phyloP scores from a whole-genome alignment of 2,329 filamentous ascomycete genomes.

The Verticillium nonalfalfae region DNA sequence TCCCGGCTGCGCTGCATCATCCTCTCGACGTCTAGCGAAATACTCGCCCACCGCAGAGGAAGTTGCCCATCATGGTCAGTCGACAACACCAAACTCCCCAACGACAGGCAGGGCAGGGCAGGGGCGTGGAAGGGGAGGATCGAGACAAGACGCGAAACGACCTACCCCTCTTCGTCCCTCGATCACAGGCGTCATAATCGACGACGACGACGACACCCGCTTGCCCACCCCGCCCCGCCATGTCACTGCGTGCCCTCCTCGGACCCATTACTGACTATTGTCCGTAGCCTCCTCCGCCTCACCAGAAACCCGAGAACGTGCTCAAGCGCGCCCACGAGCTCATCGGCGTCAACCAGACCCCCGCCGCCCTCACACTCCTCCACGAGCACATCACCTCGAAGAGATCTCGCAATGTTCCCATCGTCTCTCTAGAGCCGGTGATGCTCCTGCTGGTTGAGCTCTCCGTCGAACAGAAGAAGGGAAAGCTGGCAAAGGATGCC shows the following conservation, averaged over 20 bases:
- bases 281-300: constrained; percentile 80
- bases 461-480: constrained; percentile 95
- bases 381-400: constrained; percentile 99
- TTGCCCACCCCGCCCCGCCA: not conserved
- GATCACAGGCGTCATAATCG: constrained; percentile 4
- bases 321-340: constrained; percentile 98
- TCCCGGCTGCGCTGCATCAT: constrained; percentile 28
- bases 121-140: not conserved
- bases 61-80: constrained; percentile 34
- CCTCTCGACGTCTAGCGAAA: constrained; percentile 26
- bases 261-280: constrained; percentile 1
- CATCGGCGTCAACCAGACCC: constrained; percentile 91
- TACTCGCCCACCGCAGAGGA: constrained; percentile 34
- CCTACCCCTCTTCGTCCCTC: not conserved
- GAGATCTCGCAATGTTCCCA: constrained; percentile 93
- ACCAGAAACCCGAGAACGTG: constrained; percentile 98
- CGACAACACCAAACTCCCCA: not conserved
- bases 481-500: constrained; percentile 96
- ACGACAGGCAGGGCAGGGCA: not conserved
- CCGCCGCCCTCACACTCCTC: constrained; percentile 86
- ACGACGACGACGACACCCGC: not conserved
- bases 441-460: constrained; percentile 98
- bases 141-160: not conserved
- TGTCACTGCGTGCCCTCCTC: not conserved
- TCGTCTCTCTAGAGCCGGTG: constrained; percentile 92